Percentiles rank a stretch among this genome's conserved stretches.
Conservation (phyloP, 2,329 filamentous ascomycete genomes). For the Talaromyces sp. region DNA sequence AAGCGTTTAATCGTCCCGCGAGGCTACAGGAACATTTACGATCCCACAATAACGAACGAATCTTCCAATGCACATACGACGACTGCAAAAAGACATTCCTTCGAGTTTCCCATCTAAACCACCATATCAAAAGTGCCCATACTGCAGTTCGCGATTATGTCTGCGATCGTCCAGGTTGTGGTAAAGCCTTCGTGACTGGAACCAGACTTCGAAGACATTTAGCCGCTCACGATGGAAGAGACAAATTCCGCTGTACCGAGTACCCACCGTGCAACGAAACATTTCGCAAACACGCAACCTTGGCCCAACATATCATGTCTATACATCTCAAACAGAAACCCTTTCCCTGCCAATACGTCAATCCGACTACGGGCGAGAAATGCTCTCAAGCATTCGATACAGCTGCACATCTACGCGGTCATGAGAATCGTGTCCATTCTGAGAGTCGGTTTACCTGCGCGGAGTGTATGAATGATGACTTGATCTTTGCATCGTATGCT, state of each 20-base stretch:
- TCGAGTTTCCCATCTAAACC: slow-evolving; percentile 78
- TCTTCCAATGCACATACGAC: slow-evolving; percentile 67
- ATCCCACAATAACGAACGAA: slow-evolving; percentile 80
- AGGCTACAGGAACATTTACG: slow-evolving; percentile 75
- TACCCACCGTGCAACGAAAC: slow-evolving; percentile 68
- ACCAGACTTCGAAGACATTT: slow-evolving; percentile 74
- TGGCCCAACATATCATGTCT: slow-evolving; percentile 75
- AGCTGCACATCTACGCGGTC: slow-evolving; percentile 65
- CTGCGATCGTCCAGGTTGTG: slow-evolving; percentile 70
- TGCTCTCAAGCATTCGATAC: slow-evolving; percentile 73
- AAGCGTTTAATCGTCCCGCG: slow-evolving; percentile 83
- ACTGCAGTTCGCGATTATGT: slow-evolving; percentile 65
- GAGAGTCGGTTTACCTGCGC: slow-evolving; percentile 71
- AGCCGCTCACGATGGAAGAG: slow-evolving; percentile 72
- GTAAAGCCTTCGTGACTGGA: slow-evolving; percentile 76
- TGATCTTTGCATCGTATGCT: slow-evolving; percentile 65
- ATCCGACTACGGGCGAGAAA: slow-evolving; percentile 49
- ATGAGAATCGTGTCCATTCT: slow-evolving; percentile 67
- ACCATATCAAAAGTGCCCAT: slow-evolving; percentile 81
- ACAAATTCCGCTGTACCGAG: slow-evolving; percentile 70
- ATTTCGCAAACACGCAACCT: slow-evolving; percentile 83
- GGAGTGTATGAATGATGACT: slow-evolving; percentile 57
- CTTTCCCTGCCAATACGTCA: slow-evolving; percentile 65
- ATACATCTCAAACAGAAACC: slow-evolving; percentile 71
- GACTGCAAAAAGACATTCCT: slow-evolving; percentile 81